Evolutionary conservation across 805 yeast genomes (phyloP).

Genomic region (Candida odintsovae): DNA sequence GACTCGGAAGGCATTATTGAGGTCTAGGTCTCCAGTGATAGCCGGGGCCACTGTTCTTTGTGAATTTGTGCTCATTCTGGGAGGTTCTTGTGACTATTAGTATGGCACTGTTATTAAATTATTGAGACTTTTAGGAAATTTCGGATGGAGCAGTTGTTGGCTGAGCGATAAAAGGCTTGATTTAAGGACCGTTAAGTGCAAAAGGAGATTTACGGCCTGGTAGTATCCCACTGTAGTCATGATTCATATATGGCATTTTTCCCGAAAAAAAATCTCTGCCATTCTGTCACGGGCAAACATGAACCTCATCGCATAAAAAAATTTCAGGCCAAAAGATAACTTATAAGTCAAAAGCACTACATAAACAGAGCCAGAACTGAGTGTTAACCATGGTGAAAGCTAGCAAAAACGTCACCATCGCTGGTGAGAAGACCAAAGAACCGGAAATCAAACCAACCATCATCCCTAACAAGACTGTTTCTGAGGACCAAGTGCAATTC

Average conservation of each 20-base stretch:
- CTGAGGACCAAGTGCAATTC: constrained; percentile 35
- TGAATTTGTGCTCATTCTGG: constrained; percentile 3
- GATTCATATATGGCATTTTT: neutral
- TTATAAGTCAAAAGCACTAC: neutral
- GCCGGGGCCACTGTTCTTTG: constrained; percentile 37
- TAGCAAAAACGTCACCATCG: neutral
- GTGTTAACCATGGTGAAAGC: neutral
- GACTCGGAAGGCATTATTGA: constrained; percentile 38
- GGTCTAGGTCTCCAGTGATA: constrained; percentile 49
- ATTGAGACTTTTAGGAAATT: neutral
- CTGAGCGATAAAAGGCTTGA: neutral
- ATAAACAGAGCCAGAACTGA: neutral
- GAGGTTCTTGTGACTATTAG: neutral
- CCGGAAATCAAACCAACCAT: constrained; percentile 20
- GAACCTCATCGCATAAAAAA: neutral
- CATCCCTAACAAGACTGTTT: constrained; percentile 10
- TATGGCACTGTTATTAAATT: neutral
- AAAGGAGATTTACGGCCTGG: neutral
- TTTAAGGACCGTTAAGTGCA: neutral
- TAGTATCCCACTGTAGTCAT: neutral
- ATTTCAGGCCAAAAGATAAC: neutral
- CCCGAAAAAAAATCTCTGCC: neutral
- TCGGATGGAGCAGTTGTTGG: neutral
- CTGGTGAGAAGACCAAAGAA: neutral
- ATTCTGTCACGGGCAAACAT: neutral